A percentile compares a stretch with the other conserved stretches of the same genome.
Conservation (phyloP, 2,329 filamentous ascomycete genomes). For the Apiospora phragmitis region DNA sequence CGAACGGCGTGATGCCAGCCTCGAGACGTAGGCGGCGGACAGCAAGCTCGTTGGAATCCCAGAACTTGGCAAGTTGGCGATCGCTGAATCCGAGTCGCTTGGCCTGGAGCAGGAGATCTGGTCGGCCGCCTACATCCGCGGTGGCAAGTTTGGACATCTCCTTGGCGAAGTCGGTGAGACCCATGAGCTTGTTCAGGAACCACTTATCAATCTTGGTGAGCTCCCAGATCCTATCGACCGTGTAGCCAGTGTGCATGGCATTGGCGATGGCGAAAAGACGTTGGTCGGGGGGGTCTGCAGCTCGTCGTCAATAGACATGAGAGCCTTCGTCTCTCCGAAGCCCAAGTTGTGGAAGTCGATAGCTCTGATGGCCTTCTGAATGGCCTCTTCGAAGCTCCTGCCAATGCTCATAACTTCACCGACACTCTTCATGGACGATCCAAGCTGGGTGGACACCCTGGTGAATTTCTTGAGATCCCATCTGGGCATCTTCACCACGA, state of each 20-base stretch:
- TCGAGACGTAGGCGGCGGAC: conserved; percentile 84
- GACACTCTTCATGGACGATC: conserved; percentile 99
- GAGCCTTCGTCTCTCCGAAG: conserved; percentile 85
- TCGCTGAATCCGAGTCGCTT: conserved; percentile 96
- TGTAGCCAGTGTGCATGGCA: conserved; percentile 92
- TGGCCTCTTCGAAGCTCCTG: conserved; percentile 94
- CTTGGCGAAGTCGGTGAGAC: conserved; percentile 85
- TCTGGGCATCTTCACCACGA: conserved; percentile 96
- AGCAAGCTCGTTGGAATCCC: conserved; percentile 90
- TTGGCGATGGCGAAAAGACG: conserved; percentile 97
- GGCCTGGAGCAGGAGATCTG: conserved; percentile 72
- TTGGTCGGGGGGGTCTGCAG: conserved; percentile 94
- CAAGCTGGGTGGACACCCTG: conserved; percentile 90
- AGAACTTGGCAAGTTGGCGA: conserved; percentile 89
- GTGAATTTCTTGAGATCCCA: conserved; percentile 99
- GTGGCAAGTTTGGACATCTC: conserved; percentile 67
- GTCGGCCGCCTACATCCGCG: conserved; percentile 63
- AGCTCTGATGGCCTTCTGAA: conserved; percentile 94
- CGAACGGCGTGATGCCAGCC: conserved; percentile 79
- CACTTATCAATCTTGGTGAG: conserved; percentile 98
- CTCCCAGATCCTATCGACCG: conserved; percentile 96
- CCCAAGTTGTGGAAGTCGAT: conserved; percentile 96
- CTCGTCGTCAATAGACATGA: conserved; percentile 96
- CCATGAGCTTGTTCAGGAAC: conserved; percentile 93
- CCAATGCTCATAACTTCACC: conserved; percentile 99